phyloP scores from a whole-genome alignment of 495 filamentous ascomycete species.

The Diplogelasinospora grovesii region DNA sequence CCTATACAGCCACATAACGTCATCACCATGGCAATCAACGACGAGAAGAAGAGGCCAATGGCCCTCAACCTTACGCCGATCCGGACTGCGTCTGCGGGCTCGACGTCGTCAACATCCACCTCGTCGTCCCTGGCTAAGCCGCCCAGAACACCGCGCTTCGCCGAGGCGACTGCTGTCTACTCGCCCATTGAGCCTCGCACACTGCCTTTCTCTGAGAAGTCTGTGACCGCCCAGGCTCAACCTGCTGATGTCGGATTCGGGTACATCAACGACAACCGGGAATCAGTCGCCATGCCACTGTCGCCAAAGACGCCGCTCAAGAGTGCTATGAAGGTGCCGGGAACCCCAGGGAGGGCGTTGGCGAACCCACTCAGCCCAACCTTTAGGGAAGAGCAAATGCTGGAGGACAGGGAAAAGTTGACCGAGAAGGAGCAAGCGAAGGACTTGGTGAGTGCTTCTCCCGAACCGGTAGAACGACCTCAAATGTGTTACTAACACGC shows the following conservation, averaged over 20 bases:
- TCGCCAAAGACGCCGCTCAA: conserved; percentile 73
- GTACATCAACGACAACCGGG: conserved; percentile 61
- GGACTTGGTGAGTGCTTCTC: conserved; percentile 64
- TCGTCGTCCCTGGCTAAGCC: conserved; percentile 59
- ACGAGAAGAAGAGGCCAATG: conserved; percentile 46
- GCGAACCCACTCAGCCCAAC: conserved; percentile 77
- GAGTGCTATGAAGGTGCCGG: conserved; percentile 79
- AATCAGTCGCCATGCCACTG: conserved; percentile 43
- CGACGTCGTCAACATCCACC: conserved; percentile 50
- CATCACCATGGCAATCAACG: conserved; percentile 21
- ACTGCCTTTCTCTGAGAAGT: conserved; percentile 62
- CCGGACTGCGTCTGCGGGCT: conserved; percentile 42
- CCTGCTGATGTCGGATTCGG: conserved; percentile 87
- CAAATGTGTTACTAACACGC: conserved; percentile 31
- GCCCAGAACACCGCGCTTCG: conserved; percentile 78
- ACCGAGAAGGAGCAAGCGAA: conserved; percentile 75
- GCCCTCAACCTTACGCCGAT: conserved; percentile 42
- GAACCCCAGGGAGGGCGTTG: conserved; percentile 60
- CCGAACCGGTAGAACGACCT: no score
- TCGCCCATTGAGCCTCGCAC: conserved; percentile 64
- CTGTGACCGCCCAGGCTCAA: conserved; percentile 54
- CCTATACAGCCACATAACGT: conserved; percentile 11
- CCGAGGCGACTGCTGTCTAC: conserved; percentile 81
- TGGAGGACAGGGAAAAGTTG: conserved; percentile 71
- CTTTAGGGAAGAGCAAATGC: conserved; percentile 73